These are phyloP conservation scores for Fusarium sublunatum DNA, from an alignment of 2,329 filamentous ascomycete genomes.

Conservation along the genomic window DNA sequence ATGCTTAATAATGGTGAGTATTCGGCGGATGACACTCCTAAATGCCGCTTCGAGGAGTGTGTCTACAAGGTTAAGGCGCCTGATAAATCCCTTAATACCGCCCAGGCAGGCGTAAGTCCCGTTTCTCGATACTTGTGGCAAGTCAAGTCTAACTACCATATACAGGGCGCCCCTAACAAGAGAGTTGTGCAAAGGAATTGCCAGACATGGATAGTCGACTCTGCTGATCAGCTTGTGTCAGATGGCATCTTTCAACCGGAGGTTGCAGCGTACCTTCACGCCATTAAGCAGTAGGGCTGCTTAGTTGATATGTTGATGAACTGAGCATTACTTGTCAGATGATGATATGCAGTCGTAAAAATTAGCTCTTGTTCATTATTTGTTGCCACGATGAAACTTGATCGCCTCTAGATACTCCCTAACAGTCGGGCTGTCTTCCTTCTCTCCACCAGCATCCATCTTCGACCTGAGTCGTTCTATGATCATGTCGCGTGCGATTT, in stretches of 20 bases:
- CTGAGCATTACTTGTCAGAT: background rate
- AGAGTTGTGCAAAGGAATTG: conserved; percentile 7
- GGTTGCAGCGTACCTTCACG: background rate
- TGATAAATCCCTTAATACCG: background rate
- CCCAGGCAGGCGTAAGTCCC: fast-evolving
- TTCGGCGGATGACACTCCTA: fast-evolving
- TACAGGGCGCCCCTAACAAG: background rate
- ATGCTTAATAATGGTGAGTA: background rate
- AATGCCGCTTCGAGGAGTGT: background rate
- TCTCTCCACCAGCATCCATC: conserved; percentile 33
- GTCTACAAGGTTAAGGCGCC: background rate
- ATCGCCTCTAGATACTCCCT: conserved; percentile 39
- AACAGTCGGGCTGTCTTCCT: conserved; percentile 34
- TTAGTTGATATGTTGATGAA: background rate
- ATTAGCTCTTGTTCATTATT: background rate
- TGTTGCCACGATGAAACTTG: conserved; percentile 26
- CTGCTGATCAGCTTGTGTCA: background rate
- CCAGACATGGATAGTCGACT: conserved; percentile 23
- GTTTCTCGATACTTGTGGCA: too few relatives aligned
- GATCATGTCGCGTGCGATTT: conserved; percentile 43
- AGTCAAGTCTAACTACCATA: fast-evolving
- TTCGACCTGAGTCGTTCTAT: conserved; percentile 36
- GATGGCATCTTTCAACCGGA: background rate
- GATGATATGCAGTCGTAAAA: background rate
- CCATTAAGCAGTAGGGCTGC: background rate